These are phyloP conservation scores for Glomus cerebriforme DNA, from an alignment of 192 early-diverging fungal species.

Conservation along the genomic window DNA sequence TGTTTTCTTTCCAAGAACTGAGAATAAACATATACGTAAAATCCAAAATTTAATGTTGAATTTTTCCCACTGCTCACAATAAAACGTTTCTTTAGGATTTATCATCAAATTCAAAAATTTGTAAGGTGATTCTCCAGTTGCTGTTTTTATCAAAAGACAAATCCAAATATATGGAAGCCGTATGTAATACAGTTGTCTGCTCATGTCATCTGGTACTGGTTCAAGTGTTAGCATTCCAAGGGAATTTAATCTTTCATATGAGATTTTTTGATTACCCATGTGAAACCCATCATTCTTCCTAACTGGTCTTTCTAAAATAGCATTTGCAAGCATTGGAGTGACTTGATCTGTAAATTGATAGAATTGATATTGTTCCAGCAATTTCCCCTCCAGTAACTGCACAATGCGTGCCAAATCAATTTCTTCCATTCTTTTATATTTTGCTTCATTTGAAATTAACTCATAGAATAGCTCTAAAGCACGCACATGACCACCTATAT, in stretches of 20 bases:
- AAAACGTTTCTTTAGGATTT: background rate
- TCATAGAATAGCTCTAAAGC: conserved; percentile 17
- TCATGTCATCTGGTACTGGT: too few relatives aligned
- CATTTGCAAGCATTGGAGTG: conserved; percentile 5
- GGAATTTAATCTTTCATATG: background rate
- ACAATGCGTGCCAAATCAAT: conserved; percentile 1
- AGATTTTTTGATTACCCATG: background rate
- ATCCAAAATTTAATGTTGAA: background rate
- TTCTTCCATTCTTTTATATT: background rate
- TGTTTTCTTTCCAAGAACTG: background rate
- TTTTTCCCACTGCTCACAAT: background rate
- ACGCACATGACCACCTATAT: background rate
- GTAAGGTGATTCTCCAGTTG: too few relatives aligned
- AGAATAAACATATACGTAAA: background rate
- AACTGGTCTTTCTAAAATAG: conserved; percentile 20
- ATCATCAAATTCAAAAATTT: background rate
- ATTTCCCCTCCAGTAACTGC: background rate
- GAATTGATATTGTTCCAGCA: background rate
- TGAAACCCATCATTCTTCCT: background rate
- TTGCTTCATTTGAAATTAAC: background rate
- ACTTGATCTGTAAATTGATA: background rate
- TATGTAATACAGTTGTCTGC: too few relatives aligned
- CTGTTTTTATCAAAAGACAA: too few relatives aligned
- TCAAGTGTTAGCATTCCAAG: background rate
- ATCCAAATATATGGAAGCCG: too few relatives aligned